Base-by-base conservation (phyloP, 2,329 filamentous ascomycete species). In the Colletotrichum viniferum region DNA sequence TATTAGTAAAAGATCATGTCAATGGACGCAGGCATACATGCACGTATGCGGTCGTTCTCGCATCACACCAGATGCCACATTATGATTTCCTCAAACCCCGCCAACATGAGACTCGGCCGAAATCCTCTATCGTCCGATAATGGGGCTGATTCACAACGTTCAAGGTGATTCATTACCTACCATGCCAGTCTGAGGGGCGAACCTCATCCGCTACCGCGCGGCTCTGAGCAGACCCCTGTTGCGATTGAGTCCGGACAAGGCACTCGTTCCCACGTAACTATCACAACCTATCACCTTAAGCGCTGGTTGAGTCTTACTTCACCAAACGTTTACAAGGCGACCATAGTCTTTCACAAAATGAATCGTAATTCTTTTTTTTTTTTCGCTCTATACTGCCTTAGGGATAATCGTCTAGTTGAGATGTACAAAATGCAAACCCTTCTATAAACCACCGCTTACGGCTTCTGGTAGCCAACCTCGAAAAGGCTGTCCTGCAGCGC, bases 401-500 rank as follows among this genome's bases (percentile, higher is more conserved):
- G 34, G 18, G 65, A 48, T 26, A 43, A 48, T 6, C 43, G 28
- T 71, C 43, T 64, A 70, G 10, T 60, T 24, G 18, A 34, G 24
- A 43, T 34, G 18, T 24, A 67, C n/a, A 43, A 21, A 13, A 18
- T 24, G 16, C 55, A 28, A 61, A 34, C 12, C 36, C 36, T 3
- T 52, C 67, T 52, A 62, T 32, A 26, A 16, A 18, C 7, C 24
- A 30, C 28, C 68, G 4, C 76, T 61, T 84, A 88, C 69, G 83
- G 82, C 79, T 89, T 89, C 78, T 88, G 86, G 80, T 92, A 92
- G 68, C 95, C 95, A 71, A 92, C 93, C 85, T 98, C 96, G 2
- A 87, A 83, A 77, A 98, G 86, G 10, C 93, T 92, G 71, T 93
- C 91, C 86, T 94, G 93, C 79, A 99, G 85, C 60, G 95, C 94